These are phyloP conservation scores for Asterochloris erici DNA, from an alignment of 139 green algal species.

Conservation along the genomic window DNA sequence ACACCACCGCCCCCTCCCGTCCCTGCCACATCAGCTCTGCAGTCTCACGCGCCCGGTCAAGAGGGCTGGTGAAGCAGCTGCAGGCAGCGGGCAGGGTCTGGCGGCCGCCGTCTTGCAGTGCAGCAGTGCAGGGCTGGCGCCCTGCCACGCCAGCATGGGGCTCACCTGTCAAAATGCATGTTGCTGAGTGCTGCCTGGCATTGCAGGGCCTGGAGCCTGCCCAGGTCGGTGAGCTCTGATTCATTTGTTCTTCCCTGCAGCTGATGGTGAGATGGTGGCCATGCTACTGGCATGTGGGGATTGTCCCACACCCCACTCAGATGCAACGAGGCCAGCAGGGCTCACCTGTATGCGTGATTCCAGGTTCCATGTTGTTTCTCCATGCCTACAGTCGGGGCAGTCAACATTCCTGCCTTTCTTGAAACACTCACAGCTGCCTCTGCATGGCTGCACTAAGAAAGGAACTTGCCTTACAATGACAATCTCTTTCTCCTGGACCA, in stretches of 20 bases:
- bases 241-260: slow-evolving; percentile 51
- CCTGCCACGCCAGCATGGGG: neutral
- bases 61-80: slow-evolving; percentile 42
- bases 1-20: slow-evolving; percentile 37
- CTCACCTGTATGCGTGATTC: too few relatives aligned
- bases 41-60: slow-evolving; percentile 34
- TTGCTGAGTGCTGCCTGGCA: slow-evolving; percentile 36
- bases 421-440: too few relatives aligned
- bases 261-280: too few relatives aligned
- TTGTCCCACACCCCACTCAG: too few relatives aligned
- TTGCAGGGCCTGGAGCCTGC: slow-evolving; percentile 39
- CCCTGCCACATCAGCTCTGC: slow-evolving; percentile 55
- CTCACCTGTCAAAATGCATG: slow-evolving; percentile 52
- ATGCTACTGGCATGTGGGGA: too few relatives aligned
- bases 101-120: neutral
- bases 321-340: too few relatives aligned
- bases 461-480: too few relatives aligned
- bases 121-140: neutral
- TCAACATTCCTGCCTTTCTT: too few relatives aligned
- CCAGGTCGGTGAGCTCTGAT: slow-evolving; percentile 44
- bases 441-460: too few relatives aligned
- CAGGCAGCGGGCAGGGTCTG: neutral
- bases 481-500: too few relatives aligned
- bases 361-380: too few relatives aligned
- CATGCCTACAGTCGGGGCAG: too few relatives aligned